Conservation (phyloP, 495 filamentous ascomycete species). For the Penicillium waksmanii region DNA sequence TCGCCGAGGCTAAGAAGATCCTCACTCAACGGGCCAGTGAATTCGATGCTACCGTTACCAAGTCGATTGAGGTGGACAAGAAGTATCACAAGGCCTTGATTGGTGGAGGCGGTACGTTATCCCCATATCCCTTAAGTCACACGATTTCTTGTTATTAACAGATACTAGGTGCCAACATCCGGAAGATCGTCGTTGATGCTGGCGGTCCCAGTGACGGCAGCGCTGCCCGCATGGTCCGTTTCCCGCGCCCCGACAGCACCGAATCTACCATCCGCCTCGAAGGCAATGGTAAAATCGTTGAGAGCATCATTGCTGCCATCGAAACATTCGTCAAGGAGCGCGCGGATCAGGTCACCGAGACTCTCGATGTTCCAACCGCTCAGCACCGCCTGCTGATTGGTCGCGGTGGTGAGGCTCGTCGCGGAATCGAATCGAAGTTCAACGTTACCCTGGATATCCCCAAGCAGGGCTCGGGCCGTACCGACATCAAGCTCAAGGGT, state of each 20-base stretch:
- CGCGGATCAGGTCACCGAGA: constrained; percentile 73
- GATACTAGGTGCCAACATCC: constrained; percentile 76
- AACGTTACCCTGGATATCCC: constrained; percentile 88
- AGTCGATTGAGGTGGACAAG: constrained; percentile 84
- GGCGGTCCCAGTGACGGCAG: constrained; percentile 85
- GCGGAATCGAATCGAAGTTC: constrained; percentile 86
- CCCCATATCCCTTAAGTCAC: not conserved
- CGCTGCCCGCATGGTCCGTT: constrained; percentile 84
- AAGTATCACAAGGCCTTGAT: constrained; percentile 91
- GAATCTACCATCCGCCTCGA: constrained; percentile 86
- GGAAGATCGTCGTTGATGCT: constrained; percentile 81
- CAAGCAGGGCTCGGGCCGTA: constrained; percentile 68
- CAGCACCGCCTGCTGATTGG: constrained; percentile 93
- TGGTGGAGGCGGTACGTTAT: constrained; percentile 76
- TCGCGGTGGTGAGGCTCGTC: constrained; percentile 82
- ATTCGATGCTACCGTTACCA: constrained; percentile 84
- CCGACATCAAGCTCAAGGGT: constrained; percentile 81
- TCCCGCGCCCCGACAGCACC: constrained; percentile 77
- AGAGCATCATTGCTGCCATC: constrained; percentile 85
- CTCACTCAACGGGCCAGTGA: constrained; percentile 79
- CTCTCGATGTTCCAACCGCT: constrained; percentile 78
- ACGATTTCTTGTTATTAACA: constrained; percentile 37
- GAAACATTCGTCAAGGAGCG: constrained; percentile 76
- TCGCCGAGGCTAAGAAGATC: constrained; percentile 85
- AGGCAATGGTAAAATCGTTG: constrained; percentile 78